Evolutionary conservation across 768 basidiomycete species (phyloP).

Genomic region (Trametopsis cervina): DNA sequence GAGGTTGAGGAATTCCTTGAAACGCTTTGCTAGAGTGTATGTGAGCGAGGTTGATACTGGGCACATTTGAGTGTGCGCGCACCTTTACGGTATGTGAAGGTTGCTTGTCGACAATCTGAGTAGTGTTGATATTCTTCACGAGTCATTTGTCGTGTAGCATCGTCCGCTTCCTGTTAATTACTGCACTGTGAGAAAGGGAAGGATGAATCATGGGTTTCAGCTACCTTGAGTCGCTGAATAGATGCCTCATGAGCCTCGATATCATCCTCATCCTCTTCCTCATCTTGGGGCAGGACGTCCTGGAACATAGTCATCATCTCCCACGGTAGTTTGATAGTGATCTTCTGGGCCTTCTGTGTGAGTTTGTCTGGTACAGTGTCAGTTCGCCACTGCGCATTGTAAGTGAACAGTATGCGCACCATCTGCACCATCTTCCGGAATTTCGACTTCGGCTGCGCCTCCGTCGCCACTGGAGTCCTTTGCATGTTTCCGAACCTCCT

Average conservation of each 20-base stretch:
- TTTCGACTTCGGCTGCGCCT: conserved; percentile 76
- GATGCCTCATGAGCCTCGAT: conserved; percentile 93
- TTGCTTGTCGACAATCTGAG: conserved; percentile 93
- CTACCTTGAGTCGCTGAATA: conserved; percentile 75
- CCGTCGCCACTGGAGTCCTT: conserved; percentile 85
- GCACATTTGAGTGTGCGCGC: conserved; percentile 11
- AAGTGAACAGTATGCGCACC: conserved; percentile 34
- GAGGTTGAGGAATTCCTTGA: conserved; percentile 89
- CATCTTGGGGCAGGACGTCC: conserved; percentile 86
- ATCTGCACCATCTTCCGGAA: conserved; percentile 76
- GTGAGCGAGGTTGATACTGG: background rate
- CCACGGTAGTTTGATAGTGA: conserved; percentile 94
- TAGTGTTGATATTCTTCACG: conserved; percentile 96
- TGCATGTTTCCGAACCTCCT: conserved; percentile 92
- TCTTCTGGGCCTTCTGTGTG: conserved; percentile 81
- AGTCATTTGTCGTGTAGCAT: conserved; percentile 92
- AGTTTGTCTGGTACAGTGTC: conserved; percentile 57
- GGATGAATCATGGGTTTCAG: conserved; percentile 6
- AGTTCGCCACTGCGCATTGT: background rate
- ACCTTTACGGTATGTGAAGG: conserved; percentile 97
- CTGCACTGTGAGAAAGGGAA: background rate
- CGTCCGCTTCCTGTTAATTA: conserved; percentile 77
- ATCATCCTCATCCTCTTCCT: conserved; percentile 94
- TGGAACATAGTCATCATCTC: conserved; percentile 89
- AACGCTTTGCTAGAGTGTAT: conserved; percentile 70